Percentiles rank a stretch among this genome's conserved stretches.
Evolutionary conservation across 495 filamentous ascomycete species (phyloP).

Genomic region (Tuber brumale): DNA sequence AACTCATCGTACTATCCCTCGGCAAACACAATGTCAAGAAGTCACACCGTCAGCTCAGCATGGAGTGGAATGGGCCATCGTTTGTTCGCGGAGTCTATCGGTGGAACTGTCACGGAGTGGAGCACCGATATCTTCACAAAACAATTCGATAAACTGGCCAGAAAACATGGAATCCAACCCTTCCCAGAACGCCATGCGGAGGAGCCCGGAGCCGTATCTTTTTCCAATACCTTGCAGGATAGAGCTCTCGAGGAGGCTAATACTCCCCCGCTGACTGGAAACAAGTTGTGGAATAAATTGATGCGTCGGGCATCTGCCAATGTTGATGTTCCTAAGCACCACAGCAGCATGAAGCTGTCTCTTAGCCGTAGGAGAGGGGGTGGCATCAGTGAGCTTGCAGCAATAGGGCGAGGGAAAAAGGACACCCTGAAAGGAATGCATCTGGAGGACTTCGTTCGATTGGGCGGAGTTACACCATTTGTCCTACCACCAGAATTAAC

Average conservation of each 20-base stretch:
- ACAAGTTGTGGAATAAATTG: constrained; percentile 40
- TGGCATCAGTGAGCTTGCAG: constrained; percentile 52
- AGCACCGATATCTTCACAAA: constrained; percentile 35
- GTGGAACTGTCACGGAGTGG: constrained; percentile 22
- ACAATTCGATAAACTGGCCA: constrained; percentile 39
- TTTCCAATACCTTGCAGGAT: constrained; percentile 34
- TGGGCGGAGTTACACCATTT: constrained; percentile 65
- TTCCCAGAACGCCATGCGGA: constrained; percentile 33
- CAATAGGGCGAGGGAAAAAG: constrained; percentile 47
- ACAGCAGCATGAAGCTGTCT: constrained; percentile 36
- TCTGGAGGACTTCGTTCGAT: constrained; percentile 59
- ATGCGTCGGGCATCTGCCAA: constrained; percentile 35
- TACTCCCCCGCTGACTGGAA: constrained; percentile 31
- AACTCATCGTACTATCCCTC: constrained; percentile 28
- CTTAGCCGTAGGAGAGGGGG: constrained; percentile 28
- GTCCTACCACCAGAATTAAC: constrained; percentile 61
- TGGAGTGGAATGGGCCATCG: constrained; percentile 41
- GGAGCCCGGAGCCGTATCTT: constrained; percentile 31
- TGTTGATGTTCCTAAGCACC: constrained; percentile 36
- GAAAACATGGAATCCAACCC: constrained; percentile 40
- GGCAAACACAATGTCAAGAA: constrained; percentile 33
- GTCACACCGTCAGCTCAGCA: constrained; percentile 40
- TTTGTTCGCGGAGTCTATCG: constrained; percentile 34
- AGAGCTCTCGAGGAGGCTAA: constrained; percentile 25
- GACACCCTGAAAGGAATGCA: constrained; percentile 57